These are phyloP conservation scores for Panicum miliaceum DNA, from an alignment of 176 grass and related monocot species.

Conservation along the genomic window DNA sequence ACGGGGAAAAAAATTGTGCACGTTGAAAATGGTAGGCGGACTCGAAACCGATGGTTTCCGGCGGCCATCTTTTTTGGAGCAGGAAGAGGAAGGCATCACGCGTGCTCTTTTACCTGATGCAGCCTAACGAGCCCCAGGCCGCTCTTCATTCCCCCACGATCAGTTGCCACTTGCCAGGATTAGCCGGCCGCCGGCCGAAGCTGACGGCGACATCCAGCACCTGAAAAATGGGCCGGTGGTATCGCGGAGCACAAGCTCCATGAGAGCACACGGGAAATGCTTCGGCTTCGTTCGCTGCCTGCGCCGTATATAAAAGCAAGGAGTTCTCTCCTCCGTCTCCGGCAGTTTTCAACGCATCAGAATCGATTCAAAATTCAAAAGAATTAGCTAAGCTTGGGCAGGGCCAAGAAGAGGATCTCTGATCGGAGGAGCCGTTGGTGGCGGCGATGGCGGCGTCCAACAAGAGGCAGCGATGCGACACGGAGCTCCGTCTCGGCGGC, in stretches of 20 bases:
- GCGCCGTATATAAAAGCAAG: no score
- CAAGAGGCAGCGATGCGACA: constrained; percentile 7
- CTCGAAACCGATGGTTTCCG: background rate
- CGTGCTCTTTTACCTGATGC: background rate
- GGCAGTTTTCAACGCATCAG: background rate
- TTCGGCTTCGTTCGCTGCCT: no score
- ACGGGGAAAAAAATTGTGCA: no score
- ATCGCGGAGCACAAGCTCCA: no score
- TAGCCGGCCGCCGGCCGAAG: background rate
- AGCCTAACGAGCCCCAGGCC: background rate
- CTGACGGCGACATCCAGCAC: constrained; percentile 3
- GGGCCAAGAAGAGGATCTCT: no score
- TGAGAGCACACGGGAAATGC: background rate
- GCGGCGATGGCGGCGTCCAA: background rate
- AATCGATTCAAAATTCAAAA: no score
- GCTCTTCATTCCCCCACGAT: background rate
- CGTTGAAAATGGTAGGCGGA: background rate
- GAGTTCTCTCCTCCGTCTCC: background rate
- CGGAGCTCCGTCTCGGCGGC: background rate
- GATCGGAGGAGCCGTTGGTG: background rate
- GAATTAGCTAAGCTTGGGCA: no score
- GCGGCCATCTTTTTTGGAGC: background rate
- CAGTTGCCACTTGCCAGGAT: background rate
- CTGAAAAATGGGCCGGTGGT: background rate
- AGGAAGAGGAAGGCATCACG: background rate